Conservation (phyloP, 768 basidiomycete genomes). For the Pleurotus cornucopiae region DNA sequence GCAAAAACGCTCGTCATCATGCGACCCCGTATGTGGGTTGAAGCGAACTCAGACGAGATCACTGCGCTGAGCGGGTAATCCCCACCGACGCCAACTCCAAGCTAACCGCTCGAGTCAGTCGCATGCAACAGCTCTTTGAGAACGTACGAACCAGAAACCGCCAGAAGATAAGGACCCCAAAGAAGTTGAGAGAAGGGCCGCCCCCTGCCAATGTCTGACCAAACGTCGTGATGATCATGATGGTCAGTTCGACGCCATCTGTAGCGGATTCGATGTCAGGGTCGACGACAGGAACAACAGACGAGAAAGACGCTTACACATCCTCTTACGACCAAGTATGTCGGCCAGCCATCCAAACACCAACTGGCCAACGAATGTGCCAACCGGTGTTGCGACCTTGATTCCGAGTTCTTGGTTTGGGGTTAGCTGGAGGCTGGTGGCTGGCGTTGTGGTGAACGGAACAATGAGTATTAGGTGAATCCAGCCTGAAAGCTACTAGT, state of each 20-base stretch:
- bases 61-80: constrained; percentile 85
- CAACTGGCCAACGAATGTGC: constrained; percentile 72
- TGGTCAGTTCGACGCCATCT: constrained; percentile 73
- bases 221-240: constrained; percentile 77
- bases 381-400: constrained; percentile 74
- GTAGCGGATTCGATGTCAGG: background rate
- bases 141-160: constrained; percentile 53
- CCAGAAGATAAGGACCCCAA: constrained; percentile 79
- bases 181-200: constrained; percentile 61
- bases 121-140: background rate
- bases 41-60: constrained; percentile 86
- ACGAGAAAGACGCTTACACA: constrained; percentile 47
- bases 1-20: constrained; percentile 90
- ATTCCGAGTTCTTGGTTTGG: constrained; percentile 68
- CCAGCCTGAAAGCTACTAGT: background rate
- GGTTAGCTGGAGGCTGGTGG: constrained; percentile 24
- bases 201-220: constrained; percentile 72
- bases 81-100: constrained; percentile 82
- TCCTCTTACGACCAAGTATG: constrained; percentile 68
- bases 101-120: constrained; percentile 25
- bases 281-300: background rate
- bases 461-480: no score
- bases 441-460: no score
- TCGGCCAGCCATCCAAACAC: constrained; percentile 81
- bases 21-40: constrained; percentile 70